Evolutionary conservation across 2,329 filamentous ascomycete genomes (phyloP).

Genomic region (Claviceps quebecensis): DNA sequence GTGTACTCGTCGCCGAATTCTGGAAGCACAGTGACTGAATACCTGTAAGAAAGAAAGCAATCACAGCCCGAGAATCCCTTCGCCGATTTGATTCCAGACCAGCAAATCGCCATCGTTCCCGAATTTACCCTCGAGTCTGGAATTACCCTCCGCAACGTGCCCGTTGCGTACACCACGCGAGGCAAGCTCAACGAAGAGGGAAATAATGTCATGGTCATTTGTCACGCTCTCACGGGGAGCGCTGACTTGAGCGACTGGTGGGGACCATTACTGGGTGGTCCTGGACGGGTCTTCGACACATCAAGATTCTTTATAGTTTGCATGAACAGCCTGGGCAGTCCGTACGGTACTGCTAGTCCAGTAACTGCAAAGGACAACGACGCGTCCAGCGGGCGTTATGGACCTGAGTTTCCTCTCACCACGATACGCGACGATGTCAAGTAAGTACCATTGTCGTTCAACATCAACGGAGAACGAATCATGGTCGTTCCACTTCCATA

Average conservation of each 20-base stretch:
- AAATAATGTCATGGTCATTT: conserved; percentile 62
- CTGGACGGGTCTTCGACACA: conserved; percentile 66
- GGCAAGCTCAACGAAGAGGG: conserved; percentile 43
- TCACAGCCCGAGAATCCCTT: conserved; percentile 87
- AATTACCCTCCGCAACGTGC: conserved; percentile 63
- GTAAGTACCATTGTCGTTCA: conserved; percentile 33
- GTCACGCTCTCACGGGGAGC: conserved; percentile 74
- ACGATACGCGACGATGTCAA: conserved; percentile 93
- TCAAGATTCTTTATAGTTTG: conserved; percentile 76
- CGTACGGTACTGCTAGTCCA: conserved; percentile 76
- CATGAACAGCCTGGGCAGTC: conserved; percentile 74
- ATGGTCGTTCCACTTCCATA: neutral
- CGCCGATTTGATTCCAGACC: conserved; percentile 70
- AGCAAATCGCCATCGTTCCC: conserved; percentile 74
- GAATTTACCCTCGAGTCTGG: conserved; percentile 90
- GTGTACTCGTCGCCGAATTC: neutral
- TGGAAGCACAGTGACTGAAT: conserved; percentile 42
- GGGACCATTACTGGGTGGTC: conserved; percentile 67
- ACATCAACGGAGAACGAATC: neutral
- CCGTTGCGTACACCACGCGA: conserved; percentile 52
- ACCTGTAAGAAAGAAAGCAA: conserved; percentile 48
- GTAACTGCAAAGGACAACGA: conserved; percentile 82
- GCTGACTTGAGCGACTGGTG: conserved; percentile 82
- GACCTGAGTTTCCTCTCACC: conserved; percentile 89
- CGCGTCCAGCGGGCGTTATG: conserved; percentile 60